Conservation (phyloP, 495 filamentous ascomycete species). For the Annulohypoxylon bovei region DNA sequence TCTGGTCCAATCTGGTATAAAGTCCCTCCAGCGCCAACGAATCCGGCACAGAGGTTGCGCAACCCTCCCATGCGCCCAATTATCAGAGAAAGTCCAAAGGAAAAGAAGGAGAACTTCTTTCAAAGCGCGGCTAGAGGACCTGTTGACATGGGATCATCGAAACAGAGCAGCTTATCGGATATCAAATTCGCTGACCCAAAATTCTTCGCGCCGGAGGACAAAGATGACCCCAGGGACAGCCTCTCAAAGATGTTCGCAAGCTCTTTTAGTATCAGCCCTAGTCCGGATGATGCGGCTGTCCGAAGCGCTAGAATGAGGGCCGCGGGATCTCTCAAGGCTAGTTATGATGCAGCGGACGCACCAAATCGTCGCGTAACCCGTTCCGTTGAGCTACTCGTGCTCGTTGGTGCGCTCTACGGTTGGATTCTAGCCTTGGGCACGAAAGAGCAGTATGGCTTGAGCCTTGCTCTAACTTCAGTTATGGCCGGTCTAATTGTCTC, state of each 20-base stretch:
- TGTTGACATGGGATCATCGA: conserved; percentile 25
- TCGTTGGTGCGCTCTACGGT: conserved; percentile 27
- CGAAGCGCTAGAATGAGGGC: background rate
- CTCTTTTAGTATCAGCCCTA: conserved; percentile 46
- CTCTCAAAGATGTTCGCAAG: conserved; percentile 47
- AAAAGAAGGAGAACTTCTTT: conserved; percentile 60
- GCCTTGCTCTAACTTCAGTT: conserved; percentile 38
- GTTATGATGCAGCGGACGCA: background rate
- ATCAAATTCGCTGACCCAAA: conserved; percentile 39
- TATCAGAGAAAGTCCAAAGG: conserved; percentile 54
- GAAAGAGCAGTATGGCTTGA: conserved; percentile 40
- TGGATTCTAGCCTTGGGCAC: conserved; percentile 41
- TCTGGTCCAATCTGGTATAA: conserved; percentile 63
- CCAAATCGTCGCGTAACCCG: conserved; percentile 26
- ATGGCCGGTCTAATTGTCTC: conserved; percentile 41
- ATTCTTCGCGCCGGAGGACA: conserved; percentile 44
- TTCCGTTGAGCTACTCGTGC: conserved; percentile 34
- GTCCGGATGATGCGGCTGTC: conserved; percentile 34
- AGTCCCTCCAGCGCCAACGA: conserved; percentile 71
- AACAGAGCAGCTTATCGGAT: conserved; percentile 19
- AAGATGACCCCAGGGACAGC: conserved; percentile 45
- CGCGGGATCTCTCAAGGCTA: background rate
- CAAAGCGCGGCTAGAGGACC: conserved; percentile 28
- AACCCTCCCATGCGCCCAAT: conserved; percentile 65
- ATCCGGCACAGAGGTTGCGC: conserved; percentile 69